Percentiles rank a stretch among this genome's conserved stretches.
These are phyloP conservation scores for Tetracentron sinense DNA, from an alignment of 164 flowering plant species.

Conservation along the genomic window DNA sequence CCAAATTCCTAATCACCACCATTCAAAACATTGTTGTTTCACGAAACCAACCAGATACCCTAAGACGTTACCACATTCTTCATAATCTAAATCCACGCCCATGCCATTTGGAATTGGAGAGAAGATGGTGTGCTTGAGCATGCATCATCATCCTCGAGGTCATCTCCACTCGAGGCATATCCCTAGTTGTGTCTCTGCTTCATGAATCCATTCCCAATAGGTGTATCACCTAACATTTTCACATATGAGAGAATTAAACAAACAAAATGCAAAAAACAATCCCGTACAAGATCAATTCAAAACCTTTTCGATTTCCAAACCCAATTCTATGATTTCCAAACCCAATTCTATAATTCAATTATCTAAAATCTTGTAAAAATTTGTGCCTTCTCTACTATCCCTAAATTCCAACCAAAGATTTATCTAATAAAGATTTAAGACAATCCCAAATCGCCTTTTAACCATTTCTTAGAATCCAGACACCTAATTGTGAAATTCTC, in stretches of 20 bases:
- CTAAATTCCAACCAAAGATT: conserved; percentile 5
- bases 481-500: background rate
- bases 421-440: background rate
- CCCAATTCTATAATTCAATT: conserved; percentile 3
- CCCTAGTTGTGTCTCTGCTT: conserved; percentile 90
- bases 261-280: too few relatives aligned
- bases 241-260: conserved; percentile 3
- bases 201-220: conserved; percentile 52
- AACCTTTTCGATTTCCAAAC: conserved; percentile 5
- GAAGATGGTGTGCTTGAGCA: conserved; percentile 42
- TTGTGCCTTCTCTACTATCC: background rate
- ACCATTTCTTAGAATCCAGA: background rate
- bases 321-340: too few relatives aligned
- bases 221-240: conserved; percentile 77
- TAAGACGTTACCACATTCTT: too few relatives aligned
- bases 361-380: background rate
- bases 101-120: conserved; percentile 28
- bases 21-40: too few relatives aligned
- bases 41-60: too few relatives aligned
- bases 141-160: conserved; percentile 85
- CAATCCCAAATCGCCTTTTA: conserved; percentile 18
- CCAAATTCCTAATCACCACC: too few relatives aligned
- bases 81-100: conserved; percentile 60
- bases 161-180: conserved; percentile 70
- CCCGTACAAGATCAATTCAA: too few relatives aligned